A percentile compares a stretch with the other conserved stretches of the same genome.
Conservation (phyloP, 345 rosid species). For the Sisymbrium irio region DNA sequence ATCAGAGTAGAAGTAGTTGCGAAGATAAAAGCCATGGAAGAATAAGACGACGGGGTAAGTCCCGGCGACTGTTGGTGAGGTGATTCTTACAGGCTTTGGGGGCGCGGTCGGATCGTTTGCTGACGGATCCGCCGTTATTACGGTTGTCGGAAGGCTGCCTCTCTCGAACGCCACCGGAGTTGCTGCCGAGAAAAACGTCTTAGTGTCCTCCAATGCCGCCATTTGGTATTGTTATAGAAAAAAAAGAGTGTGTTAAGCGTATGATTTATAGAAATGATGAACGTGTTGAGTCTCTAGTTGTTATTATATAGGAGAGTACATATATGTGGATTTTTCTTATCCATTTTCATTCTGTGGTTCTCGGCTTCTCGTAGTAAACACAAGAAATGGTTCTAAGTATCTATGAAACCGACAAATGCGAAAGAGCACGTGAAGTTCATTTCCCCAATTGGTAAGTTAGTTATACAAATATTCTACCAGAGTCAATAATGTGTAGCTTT, state of each 20-base stretch:
- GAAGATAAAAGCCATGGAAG: constrained; percentile 37
- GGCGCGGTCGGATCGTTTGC: constrained; percentile 14
- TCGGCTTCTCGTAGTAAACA: neutral
- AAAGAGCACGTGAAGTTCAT: constrained; percentile 21
- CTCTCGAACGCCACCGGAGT: constrained; percentile 13
- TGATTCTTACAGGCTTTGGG: constrained; percentile 27
- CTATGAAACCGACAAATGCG: neutral
- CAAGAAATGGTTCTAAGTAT: neutral
- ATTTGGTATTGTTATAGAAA: neutral
- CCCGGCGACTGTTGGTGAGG: constrained; percentile 29
- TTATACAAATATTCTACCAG: too few species aligned
- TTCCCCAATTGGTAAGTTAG: neutral
- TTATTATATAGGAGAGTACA: neutral
- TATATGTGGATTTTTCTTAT: neutral
- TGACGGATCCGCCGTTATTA: constrained; percentile 11
- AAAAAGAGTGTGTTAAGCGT: neutral
- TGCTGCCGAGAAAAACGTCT: neutral
- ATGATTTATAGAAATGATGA: neutral
- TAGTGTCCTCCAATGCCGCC: neutral
- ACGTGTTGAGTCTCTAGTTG: neutral
- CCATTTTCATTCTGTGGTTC: neutral
- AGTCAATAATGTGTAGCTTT: too few species aligned
- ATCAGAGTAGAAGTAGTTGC: constrained; percentile 31
- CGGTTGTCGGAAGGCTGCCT: constrained; percentile 29
- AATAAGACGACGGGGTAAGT: constrained; percentile 35